Percentiles rank a stretch among this genome's conserved stretches.
phyloP scores from a whole-genome alignment of 495 filamentous ascomycete genomes.

The Tuber calosporum region DNA sequence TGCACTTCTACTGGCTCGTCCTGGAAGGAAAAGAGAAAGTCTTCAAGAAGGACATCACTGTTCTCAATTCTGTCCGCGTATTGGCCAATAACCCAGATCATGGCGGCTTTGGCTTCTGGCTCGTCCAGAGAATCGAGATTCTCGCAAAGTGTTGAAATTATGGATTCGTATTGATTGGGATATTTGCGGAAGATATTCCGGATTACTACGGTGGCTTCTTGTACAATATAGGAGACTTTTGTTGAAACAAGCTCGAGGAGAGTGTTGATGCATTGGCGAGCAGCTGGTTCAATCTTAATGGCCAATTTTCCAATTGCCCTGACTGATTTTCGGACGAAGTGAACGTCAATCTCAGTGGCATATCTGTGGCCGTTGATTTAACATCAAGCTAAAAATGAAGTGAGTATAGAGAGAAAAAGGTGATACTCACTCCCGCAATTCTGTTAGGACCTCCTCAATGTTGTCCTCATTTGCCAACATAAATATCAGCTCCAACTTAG shows the following conservation, averaged over 20 bases:
- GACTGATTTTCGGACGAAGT: conserved; percentile 96
- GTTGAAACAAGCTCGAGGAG: conserved; percentile 89
- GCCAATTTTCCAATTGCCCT: conserved; percentile 96
- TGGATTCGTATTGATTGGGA: conserved; percentile 94
- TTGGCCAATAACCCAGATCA: conserved; percentile 99
- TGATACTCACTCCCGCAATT: conserved; percentile 70
- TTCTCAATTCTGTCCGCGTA: conserved; percentile 97
- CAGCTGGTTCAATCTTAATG: conserved; percentile 96
- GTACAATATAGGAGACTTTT: conserved; percentile 99
- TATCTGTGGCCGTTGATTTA: conserved; percentile 49
- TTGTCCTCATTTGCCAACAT: conserved; percentile 97
- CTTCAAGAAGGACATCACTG: conserved; percentile 83
- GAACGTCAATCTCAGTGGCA: conserved; percentile 96
- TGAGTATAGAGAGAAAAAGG: not conserved
- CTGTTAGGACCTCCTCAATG: conserved; percentile 89
- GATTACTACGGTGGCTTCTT: conserved; percentile 99
- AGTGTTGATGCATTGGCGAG: conserved; percentile 81
- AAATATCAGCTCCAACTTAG: conserved; percentile 96
- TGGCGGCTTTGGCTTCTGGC: conserved; percentile 97
- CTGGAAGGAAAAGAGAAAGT: conserved; percentile 85
- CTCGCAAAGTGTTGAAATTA: conserved; percentile 90
- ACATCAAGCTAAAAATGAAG: not conserved
- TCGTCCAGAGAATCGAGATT: conserved; percentile 96
- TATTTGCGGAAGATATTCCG: conserved; percentile 99
- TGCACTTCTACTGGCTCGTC: conserved; percentile 95